Evolutionary conservation across 331 rosid genomes (phyloP), one percentile per base, ranked within the genome.

Genomic region (Erythrophleum ivorense): DNA sequence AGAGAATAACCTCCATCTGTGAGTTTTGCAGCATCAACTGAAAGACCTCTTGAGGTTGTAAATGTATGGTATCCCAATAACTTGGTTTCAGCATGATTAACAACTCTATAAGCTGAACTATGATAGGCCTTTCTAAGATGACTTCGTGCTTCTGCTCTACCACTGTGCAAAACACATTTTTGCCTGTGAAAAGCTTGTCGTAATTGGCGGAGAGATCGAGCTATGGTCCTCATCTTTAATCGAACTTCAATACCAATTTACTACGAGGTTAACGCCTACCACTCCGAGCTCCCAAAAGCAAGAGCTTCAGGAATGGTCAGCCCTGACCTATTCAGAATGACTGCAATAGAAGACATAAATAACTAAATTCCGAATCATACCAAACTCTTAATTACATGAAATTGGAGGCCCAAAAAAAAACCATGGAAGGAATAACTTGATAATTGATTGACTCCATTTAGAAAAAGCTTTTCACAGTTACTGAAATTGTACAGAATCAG

Each of bases 171-270:
- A 65, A 78, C 63, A 87, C 77, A 59, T 38, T 76, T 83, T 71
- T 80, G 88, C 59, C 82, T 89, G 74, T 75, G 72, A 29, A 85
- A 62, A 62, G 75, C 86, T 14, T 76, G 88, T 81, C 84, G 77
- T 31, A 82, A 54, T 59, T 86, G 90, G 79, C 86, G 87, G 73
- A 91, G 48, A 77, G 87, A 87, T 57, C 91, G 93, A 85, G 79
- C 79, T 45, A 86, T 21, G n/a, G 67, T 83, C 83, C 96, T 88
- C 98, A 91, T 95, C 90, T 87, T 90, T 78, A 43, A 45, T 45
- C 66, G 29, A 38, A 54, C 73, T 34, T 54, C 9, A 18, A 46
- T 9, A 43, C 36, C 40, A 60, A 65, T 70, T 10, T 43, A 29
- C 78, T 53, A 75, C 15, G 46, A 38, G 48, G 43, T 75, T 36